Percentiles rank a stretch among this genome's conserved stretches.
These are phyloP conservation scores for Anthoceros angustus DNA, from an alignment of 225 moss, liverwort and hornwort species.

Conservation along the genomic window DNA sequence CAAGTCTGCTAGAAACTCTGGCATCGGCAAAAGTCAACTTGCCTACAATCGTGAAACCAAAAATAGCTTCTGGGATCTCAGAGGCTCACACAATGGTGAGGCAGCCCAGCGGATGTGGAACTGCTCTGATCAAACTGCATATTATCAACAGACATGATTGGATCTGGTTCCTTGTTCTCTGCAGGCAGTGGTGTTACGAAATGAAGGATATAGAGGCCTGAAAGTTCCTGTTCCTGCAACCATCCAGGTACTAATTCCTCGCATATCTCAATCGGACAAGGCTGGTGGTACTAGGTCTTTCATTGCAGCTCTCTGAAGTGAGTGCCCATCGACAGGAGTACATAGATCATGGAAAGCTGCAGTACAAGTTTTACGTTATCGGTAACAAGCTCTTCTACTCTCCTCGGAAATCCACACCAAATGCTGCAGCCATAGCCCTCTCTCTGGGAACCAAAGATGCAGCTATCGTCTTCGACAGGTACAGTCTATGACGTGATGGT, in stretches of 20 bases:
- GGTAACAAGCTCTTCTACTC: constrained; percentile 71
- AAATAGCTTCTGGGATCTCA: constrained; percentile 72
- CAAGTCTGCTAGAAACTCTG: constrained; percentile 32
- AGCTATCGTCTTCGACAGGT: constrained; percentile 81
- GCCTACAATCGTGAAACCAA: constrained; percentile 86
- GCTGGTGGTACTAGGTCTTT: not conserved
- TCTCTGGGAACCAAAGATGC: constrained; percentile 29
- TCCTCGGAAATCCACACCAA: constrained; percentile 63
- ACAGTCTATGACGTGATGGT: not conserved
- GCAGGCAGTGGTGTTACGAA: constrained; percentile 77
- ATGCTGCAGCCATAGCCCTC: constrained; percentile 53
- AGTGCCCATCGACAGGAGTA: constrained; percentile 42
- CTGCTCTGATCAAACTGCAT: not conserved
- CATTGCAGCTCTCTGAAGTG: not conserved
- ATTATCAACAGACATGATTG: not conserved
- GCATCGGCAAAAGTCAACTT: constrained; percentile 38
- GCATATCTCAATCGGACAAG: not conserved
- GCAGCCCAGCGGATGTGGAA: not conserved
- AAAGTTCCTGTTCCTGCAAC: constrained; percentile 72
- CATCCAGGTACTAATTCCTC: constrained; percentile 43
- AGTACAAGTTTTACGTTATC: constrained; percentile 76
- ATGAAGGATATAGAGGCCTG: constrained; percentile 58
- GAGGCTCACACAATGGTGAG: constrained; percentile 83
- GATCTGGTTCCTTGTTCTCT: not conserved
- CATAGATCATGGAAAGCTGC: constrained; percentile 73